Evolutionary conservation across 768 basidiomycete genomes (phyloP), one percentile per base, ranked within the genome.

Genomic region (Mycena galericulata): DNA sequence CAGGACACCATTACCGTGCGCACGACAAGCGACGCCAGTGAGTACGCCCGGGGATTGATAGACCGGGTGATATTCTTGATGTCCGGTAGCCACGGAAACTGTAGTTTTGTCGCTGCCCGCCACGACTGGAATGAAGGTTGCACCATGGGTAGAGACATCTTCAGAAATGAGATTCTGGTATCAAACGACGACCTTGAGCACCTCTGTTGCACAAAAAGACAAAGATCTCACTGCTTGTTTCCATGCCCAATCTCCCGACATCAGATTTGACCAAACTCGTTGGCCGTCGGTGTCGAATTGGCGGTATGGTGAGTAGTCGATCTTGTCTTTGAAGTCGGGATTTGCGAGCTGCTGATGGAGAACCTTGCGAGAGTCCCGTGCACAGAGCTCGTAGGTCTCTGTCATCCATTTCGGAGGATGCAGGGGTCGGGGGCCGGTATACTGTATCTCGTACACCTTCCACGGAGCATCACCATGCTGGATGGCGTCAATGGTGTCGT

Each of bases 71-170:
- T 75, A 4, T n/a, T n/a, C n/a, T n/a, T n/a, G n/a, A n/a, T n/a
- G n/a, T n/a, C n/a, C n/a, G n/a, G n/a, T n/a, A n/a, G 67, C 40
- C 27, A 69, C 64, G 9, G 73, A 75, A 8, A 77, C 76, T 0
- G 75, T 78, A 1, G 77, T 77, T 55, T 78, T 77, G 65, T 76
- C 72, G 51, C 71, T 75, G 3, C 78, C 75, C n/a, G 72, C 49
- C n/a, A 78, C 59, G 15, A 78, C 57, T 3, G 77, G 74, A 7
- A 72, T 63, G 15, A 72, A 55, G 70, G 73, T 73, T 1, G 69
- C 40, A 0, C 76, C 76, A 41, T 72, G 66, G 12, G 65, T 73
- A 20, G 14, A 29, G 15, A 43, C n/a, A 40, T 75, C 74, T 58
- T 69, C 9, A 20, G 65, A 46, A 47, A 73, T 62, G 30, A 29